These are phyloP conservation scores for Globisporangium heterothallicum DNA, from an alignment of 352 stramenopile species.

Conservation along the genomic window DNA sequence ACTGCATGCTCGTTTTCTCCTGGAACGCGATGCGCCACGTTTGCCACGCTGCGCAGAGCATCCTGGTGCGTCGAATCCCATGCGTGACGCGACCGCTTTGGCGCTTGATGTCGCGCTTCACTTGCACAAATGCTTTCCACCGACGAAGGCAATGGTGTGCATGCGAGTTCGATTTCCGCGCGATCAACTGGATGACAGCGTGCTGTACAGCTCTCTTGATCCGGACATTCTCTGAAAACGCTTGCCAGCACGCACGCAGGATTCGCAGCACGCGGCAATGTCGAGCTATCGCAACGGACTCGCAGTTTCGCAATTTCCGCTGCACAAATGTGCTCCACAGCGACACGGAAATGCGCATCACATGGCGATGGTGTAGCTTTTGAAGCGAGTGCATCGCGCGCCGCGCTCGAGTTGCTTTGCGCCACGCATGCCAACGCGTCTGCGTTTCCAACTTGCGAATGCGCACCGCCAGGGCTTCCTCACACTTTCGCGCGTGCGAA, in stretches of 20 bases:
- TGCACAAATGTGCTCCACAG: not conserved
- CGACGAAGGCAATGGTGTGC: not conserved
- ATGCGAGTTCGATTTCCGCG: not conserved
- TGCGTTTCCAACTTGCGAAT: constrained; percentile 1
- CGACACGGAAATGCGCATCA: not conserved
- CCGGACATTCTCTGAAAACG: not conserved
- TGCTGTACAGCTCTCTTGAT: not conserved
- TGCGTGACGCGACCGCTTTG: not conserved
- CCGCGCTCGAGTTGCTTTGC: not conserved
- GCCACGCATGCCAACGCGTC: constrained; percentile 1
- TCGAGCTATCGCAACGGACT: not conserved
- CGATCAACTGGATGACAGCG: not conserved
- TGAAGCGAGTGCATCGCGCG: not conserved
- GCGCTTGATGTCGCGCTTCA: not conserved
- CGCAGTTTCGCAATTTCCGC: not conserved
- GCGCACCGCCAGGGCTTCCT: not conserved
- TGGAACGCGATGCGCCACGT: constrained; percentile 4
- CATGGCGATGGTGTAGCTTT: not conserved
- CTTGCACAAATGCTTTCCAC: not conserved
- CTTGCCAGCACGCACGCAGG: constrained; percentile 1
- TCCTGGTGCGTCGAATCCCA: not conserved
- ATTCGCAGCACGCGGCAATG: not conserved
- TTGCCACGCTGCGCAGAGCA: not conserved
- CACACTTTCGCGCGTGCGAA: not conserved
- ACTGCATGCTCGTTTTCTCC: not conserved